Percentiles rank a stretch among this genome's conserved stretches.
phyloP scores from a whole-genome alignment of 2,329 filamentous ascomycete species.

The Colletotrichum trifolii region DNA sequence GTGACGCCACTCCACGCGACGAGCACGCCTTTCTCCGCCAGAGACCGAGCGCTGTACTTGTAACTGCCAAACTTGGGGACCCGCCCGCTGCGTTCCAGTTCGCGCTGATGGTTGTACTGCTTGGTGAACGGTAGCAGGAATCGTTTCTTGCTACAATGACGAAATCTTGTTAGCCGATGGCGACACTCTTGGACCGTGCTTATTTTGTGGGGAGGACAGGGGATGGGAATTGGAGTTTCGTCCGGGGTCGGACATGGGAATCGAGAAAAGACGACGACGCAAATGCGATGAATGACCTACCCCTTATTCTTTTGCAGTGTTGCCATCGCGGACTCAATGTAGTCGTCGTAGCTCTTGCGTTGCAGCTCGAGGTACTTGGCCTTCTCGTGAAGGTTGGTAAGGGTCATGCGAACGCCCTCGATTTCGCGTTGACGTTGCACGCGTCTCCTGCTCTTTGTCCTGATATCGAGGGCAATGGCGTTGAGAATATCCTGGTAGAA shows the following conservation, averaged over 20 bases:
- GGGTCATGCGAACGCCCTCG: constrained; percentile 82
- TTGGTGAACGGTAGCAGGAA: constrained; percentile 97
- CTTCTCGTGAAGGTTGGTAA: constrained; percentile 83
- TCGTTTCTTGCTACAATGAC: constrained; percentile 76
- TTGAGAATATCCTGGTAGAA: constrained; percentile 98
- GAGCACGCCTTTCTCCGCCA: constrained; percentile 93
- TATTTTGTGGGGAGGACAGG: constrained; percentile 21
- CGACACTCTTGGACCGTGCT: constrained; percentile 33
- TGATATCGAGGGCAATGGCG: constrained; percentile 94
- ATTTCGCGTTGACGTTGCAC: constrained; percentile 92
- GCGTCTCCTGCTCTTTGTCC: constrained; percentile 92
- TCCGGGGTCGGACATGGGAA: constrained; percentile 6
- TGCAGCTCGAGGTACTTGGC: constrained; percentile 94
- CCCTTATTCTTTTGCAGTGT: constrained; percentile 97
- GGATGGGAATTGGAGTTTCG: constrained; percentile 1
- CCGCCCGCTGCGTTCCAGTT: constrained; percentile 90
- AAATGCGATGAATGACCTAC: constrained; percentile 54
- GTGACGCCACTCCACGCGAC: constrained; percentile 89
- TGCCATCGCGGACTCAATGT: constrained; percentile 98
- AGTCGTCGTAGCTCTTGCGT: constrained; percentile 97
- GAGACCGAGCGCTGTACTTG: constrained; percentile 92
- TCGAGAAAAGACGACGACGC: not conserved
- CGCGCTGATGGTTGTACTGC: constrained; percentile 98
- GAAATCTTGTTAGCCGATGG: constrained; percentile 40
- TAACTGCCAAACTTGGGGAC: constrained; percentile 95